Evolutionary conservation across 192 early-diverging fungal genomes (phyloP).

Genomic region (Obelidium mucronatum): DNA sequence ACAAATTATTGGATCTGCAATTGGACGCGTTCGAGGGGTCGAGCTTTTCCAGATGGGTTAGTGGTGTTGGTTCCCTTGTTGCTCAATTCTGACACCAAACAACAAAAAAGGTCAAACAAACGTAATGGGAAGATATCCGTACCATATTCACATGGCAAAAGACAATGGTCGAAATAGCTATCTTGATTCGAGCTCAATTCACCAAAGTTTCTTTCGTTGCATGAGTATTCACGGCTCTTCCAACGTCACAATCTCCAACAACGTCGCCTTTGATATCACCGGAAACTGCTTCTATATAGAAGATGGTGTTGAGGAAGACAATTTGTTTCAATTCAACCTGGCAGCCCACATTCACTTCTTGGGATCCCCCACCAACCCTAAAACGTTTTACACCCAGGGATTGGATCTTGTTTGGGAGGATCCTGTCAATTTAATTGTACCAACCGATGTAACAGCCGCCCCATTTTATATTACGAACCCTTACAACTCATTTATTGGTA

Average conservation of each 20-base stretch:
- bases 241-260: slow-evolving; percentile 23
- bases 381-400: background rate
- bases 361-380: slow-evolving; percentile 16
- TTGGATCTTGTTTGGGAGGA: background rate
- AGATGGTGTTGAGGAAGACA: slow-evolving; percentile 42
- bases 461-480: slow-evolving; percentile 38
- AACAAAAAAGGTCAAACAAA: slow-evolving; percentile 36
- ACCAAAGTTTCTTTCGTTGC: slow-evolving; percentile 37
- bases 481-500: slow-evolving; percentile 38
- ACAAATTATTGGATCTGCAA: background rate
- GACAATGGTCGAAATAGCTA: slow-evolving; percentile 33
- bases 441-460: slow-evolving; percentile 35
- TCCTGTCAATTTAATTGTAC: slow-evolving; percentile 27
- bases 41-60: background rate
- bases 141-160: slow-evolving; percentile 40
- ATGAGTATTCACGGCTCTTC: slow-evolving; percentile 35
- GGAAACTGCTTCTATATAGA: slow-evolving; percentile 47
- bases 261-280: slow-evolving; percentile 37
- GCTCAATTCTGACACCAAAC: background rate
- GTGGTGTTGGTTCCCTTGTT: background rate
- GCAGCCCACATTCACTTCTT: slow-evolving; percentile 37
- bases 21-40: background rate
- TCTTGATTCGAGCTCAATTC: slow-evolving; percentile 21
- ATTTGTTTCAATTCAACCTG: slow-evolving; percentile 29
- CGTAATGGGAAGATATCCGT: slow-evolving; percentile 44